Evolutionary conservation across 2,329 filamentous ascomycete genomes (phyloP).

Genomic region (Phaeomoniella chlamydospora): DNA sequence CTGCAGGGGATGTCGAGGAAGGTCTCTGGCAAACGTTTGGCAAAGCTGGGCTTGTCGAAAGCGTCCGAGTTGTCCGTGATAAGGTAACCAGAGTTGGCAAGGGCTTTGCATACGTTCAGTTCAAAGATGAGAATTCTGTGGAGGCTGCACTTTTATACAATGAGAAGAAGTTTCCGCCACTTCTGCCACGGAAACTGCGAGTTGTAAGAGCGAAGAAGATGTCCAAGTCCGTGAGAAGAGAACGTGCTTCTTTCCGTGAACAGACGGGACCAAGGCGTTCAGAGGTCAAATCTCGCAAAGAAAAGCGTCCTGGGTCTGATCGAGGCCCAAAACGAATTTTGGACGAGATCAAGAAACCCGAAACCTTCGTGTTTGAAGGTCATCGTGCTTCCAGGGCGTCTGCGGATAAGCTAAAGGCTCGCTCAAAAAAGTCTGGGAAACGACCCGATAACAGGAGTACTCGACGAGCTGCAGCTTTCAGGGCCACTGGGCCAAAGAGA

Average conservation of each 20-base stretch:
- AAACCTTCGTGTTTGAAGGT: conserved; percentile 28
- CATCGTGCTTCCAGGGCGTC: conserved; percentile 27
- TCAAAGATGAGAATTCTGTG: conserved; percentile 75
- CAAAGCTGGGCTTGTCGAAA: conserved; percentile 72
- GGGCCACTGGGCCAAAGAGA: conserved; percentile 19
- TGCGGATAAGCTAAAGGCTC: conserved; percentile 15
- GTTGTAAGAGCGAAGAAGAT: conserved; percentile 65
- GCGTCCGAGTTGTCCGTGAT: conserved; percentile 82
- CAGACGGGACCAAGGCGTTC: conserved; percentile 3
- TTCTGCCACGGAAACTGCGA: conserved; percentile 78
- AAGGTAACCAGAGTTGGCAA: conserved; percentile 85
- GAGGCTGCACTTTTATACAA: conserved; percentile 81
- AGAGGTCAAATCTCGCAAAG: not conserved
- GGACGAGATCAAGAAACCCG: conserved; percentile 4
- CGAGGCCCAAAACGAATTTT: not conserved
- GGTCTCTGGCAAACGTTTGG: conserved; percentile 75
- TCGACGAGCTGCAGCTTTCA: conserved; percentile 26
- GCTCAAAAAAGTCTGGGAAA: conserved; percentile 15
- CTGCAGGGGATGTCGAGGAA: conserved; percentile 78
- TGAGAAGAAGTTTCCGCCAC: conserved; percentile 83
- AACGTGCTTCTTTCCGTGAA: conserved; percentile 5
- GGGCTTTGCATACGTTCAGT: conserved; percentile 95
- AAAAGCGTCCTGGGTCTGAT: not conserved
- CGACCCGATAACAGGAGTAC: conserved; percentile 23
- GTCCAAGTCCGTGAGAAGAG: conserved; percentile 6